These are phyloP conservation scores for Waltergamsia citrina DNA, from an alignment of 2,329 filamentous ascomycete genomes.

Conservation along the genomic window DNA sequence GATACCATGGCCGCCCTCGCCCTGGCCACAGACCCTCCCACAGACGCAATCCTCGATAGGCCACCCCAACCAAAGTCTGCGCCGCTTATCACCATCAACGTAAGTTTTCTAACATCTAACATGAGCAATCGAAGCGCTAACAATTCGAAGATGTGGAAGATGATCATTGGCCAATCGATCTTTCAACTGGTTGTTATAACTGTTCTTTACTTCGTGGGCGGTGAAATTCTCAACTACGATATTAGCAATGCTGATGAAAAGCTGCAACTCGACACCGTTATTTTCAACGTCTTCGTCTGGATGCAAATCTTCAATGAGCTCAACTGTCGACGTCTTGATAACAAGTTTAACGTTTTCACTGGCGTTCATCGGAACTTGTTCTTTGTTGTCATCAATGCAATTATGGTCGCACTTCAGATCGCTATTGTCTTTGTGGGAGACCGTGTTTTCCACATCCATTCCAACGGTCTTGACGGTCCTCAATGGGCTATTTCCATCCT, in stretches of 20 bases:
- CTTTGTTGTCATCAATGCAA: conserved; percentile 45
- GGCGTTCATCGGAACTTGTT: conserved; percentile 45
- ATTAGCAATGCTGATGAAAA: conserved; percentile 23
- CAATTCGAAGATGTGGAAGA: conserved; percentile 47
- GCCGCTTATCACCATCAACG: conserved; percentile 57
- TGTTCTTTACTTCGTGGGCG: conserved; percentile 51
- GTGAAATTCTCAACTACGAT: conserved; percentile 42
- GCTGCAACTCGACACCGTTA: conserved; percentile 45
- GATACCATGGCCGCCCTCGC: conserved; percentile 59
- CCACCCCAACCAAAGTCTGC: conserved; percentile 52
- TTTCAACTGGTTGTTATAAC: conserved; percentile 52
- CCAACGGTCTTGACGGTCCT: conserved; percentile 21
- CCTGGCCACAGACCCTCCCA: conserved; percentile 54
- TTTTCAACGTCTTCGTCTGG: conserved; percentile 66
- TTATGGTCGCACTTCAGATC: conserved; percentile 49
- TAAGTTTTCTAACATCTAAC: neutral
- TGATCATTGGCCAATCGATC: conserved; percentile 52
- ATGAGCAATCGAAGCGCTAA: neutral
- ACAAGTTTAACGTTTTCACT: conserved; percentile 51
- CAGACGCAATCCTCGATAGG: conserved; percentile 45
- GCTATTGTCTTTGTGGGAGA: conserved; percentile 49
- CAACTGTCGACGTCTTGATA: conserved; percentile 54
- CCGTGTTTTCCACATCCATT: conserved; percentile 39
- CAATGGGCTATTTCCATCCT: conserved; percentile 48
- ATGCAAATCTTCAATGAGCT: conserved; percentile 65